Percentiles rank a stretch among this genome's conserved stretches.
phyloP scores from a whole-genome alignment of 2,329 filamentous ascomycete species.

The Cercospora zeina region DNA sequence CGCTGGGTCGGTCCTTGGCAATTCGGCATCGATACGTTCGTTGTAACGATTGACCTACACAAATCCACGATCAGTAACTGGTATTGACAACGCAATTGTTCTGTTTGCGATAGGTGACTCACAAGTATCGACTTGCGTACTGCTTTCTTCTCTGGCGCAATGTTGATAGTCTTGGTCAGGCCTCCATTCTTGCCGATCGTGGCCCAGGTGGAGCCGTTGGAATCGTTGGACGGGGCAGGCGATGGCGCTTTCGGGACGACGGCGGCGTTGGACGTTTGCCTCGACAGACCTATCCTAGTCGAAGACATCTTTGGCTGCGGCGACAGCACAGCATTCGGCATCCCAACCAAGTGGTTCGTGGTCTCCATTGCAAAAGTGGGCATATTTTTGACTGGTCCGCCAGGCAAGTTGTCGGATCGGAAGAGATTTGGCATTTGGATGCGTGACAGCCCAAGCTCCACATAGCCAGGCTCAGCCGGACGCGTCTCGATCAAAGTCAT shows the following conservation, averaged over 20 bases:
- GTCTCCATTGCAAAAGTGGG: constrained; percentile 6
- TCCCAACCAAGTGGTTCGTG: background rate
- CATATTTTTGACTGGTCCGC: constrained; percentile 13
- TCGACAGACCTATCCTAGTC: constrained; percentile 1
- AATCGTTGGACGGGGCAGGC: constrained; percentile 29
- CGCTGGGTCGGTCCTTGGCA: constrained; percentile 38
- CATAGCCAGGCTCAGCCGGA: constrained; percentile 46
- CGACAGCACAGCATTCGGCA: background rate
- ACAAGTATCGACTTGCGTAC: constrained; percentile 43
- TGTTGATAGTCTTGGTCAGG: constrained; percentile 43
- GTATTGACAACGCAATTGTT: too few species aligned
- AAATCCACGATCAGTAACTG: background rate
- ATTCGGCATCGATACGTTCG: constrained; percentile 46
- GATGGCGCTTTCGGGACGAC: constrained; percentile 27
- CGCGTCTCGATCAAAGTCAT: constrained; percentile 51
- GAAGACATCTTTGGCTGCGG: constrained; percentile 6
- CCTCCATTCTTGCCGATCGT: constrained; percentile 45
- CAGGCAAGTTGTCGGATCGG: constrained; percentile 38
- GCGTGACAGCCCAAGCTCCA: constrained; percentile 45
- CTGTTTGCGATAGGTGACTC: background rate
- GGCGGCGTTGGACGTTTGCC: constrained; percentile 12
- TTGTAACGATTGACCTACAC: constrained; percentile 42
- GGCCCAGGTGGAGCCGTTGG: constrained; percentile 39
- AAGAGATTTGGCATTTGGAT: constrained; percentile 47
- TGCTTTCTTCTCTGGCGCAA: constrained; percentile 39